These are phyloP conservation scores for Pseudomassariella vexata DNA, from an alignment of 2,329 filamentous ascomycete genomes.

Conservation along the genomic window DNA sequence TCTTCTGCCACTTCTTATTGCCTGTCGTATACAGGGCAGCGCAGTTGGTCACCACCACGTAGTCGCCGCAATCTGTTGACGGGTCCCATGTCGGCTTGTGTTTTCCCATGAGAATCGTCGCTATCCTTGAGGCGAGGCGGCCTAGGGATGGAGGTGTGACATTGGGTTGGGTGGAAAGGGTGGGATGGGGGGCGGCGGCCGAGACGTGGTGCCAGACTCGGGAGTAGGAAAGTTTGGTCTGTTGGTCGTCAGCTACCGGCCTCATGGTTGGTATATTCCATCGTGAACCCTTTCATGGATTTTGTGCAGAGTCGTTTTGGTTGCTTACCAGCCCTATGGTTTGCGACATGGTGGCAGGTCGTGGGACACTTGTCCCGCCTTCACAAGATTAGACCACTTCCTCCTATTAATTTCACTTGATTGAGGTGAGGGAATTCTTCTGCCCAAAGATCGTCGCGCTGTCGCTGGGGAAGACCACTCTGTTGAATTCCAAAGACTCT, in stretches of 20 bases:
- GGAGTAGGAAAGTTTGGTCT: slow-evolving; percentile 96
- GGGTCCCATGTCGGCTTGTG: slow-evolving; percentile 98
- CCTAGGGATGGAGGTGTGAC: slow-evolving; percentile 74
- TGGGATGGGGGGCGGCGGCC: slow-evolving; percentile 60
- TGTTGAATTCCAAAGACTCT: too few species aligned
- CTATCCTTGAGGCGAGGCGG: slow-evolving; percentile 82
- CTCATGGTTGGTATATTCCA: too few species aligned
- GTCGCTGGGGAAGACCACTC: too few species aligned
- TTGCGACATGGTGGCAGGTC: slow-evolving; percentile 62
- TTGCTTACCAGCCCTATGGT: slow-evolving; percentile 64
- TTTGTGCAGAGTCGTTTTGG: neutral
- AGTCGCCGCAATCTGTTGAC: slow-evolving; percentile 97
- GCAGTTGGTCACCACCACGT: slow-evolving; percentile 91
- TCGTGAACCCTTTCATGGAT: too few species aligned
- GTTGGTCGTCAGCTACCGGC: too few species aligned
- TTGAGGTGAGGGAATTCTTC: too few species aligned
- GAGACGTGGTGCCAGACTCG: slow-evolving; percentile 88
- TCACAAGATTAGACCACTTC: neutral
- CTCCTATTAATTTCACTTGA: too few species aligned
- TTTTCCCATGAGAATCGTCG: slow-evolving; percentile 90
- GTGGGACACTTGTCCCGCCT: slow-evolving; percentile 15
- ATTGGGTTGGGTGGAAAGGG: slow-evolving; percentile 50
- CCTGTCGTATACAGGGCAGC: slow-evolving; percentile 81
- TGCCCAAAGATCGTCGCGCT: too few species aligned
- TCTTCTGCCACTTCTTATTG: slow-evolving; percentile 88